phyloP scores from a whole-genome alignment of 768 basidiomycete species.

The Saitozyma sp. region DNA sequence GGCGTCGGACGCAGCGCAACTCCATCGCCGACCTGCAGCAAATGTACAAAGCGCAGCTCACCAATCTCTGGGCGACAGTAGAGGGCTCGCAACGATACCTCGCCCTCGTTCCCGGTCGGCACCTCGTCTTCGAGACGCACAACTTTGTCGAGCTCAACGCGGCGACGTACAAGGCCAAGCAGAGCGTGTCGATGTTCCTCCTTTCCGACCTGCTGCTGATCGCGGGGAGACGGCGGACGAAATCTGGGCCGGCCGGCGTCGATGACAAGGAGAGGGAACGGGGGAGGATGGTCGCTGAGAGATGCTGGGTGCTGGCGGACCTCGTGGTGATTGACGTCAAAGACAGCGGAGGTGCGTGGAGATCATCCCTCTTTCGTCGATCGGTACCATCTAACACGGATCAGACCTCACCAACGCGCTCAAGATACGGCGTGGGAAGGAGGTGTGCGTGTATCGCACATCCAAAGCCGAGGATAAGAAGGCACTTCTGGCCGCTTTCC shows the following conservation, averaged over 20 bases:
- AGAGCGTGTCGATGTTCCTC: conserved; percentile 82
- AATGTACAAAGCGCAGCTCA: conserved; percentile 93
- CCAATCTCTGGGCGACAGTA: conserved; percentile 80
- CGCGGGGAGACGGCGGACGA: conserved; percentile 67
- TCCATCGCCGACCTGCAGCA: conserved; percentile 94
- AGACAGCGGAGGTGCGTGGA: conserved; percentile 76
- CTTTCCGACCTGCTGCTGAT: conserved; percentile 89
- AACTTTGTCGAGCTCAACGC: conserved; percentile 81
- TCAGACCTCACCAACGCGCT: conserved; percentile 85
- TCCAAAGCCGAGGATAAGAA: conserved; percentile 82
- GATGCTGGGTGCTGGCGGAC: conserved; percentile 89
- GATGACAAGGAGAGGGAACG: conserved; percentile 53
- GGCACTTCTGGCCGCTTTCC: conserved; percentile 75
- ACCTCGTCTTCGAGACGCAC: conserved; percentile 82
- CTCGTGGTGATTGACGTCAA: conserved; percentile 95
- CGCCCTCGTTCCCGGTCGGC: conserved; percentile 84
- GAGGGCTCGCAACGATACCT: conserved; percentile 95
- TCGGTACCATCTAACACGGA: conserved; percentile 32
- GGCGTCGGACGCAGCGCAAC: conserved; percentile 70
- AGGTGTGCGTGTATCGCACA: conserved; percentile 89
- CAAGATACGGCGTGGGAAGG: conserved; percentile 89
- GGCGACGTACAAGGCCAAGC: conserved; percentile 90
- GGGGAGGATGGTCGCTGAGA: conserved; percentile 84
- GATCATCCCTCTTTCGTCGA: not conserved
- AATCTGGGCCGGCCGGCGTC: conserved; percentile 18